Conservation (phyloP, 495 filamentous ascomycete genomes). For the Hyaloscypha bicolor region DNA sequence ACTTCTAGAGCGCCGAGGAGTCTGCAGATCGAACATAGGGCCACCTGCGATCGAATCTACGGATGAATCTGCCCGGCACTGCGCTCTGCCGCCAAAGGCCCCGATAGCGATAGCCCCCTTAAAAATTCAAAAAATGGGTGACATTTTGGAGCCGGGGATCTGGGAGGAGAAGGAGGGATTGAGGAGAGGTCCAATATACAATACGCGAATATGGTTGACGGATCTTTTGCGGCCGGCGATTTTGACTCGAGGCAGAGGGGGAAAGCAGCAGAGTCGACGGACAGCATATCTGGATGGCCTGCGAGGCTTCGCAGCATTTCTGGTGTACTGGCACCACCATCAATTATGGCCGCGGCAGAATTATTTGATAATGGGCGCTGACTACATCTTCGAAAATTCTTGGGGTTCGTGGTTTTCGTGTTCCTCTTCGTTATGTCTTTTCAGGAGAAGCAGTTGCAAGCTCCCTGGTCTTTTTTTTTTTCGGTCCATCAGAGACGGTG, state of each 20-base stretch:
- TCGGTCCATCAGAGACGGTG: background rate
- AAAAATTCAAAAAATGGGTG: background rate
- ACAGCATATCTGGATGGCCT: slow-evolving; percentile 60
- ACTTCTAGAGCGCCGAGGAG: background rate
- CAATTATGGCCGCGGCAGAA: slow-evolving; percentile 21
- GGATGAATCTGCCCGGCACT: background rate
- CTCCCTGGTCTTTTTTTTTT: background rate
- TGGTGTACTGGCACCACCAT: slow-evolving; percentile 50
- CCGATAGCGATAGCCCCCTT: background rate
- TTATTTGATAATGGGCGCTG: slow-evolving; percentile 13
- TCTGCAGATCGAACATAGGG: background rate
- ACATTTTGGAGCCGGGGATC: background rate
- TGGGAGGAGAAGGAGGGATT: slow-evolving; percentile 13
- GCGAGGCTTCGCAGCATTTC: slow-evolving; percentile 52
- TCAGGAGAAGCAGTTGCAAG: background rate
- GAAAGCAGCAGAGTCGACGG: slow-evolving; percentile 33
- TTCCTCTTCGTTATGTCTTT: background rate
- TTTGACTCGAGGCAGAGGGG: slow-evolving; percentile 19
- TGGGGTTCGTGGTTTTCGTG: slow-evolving; percentile 20
- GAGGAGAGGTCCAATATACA: background rate
- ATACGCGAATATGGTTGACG: slow-evolving; percentile 16
- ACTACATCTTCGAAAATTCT: slow-evolving; percentile 43
- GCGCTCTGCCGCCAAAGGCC: background rate
- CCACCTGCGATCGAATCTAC: background rate
- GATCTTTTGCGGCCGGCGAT: slow-evolving; percentile 26